Conservation (phyloP, 2,329 filamentous ascomycete species). For the Harringtonia lauricola region DNA sequence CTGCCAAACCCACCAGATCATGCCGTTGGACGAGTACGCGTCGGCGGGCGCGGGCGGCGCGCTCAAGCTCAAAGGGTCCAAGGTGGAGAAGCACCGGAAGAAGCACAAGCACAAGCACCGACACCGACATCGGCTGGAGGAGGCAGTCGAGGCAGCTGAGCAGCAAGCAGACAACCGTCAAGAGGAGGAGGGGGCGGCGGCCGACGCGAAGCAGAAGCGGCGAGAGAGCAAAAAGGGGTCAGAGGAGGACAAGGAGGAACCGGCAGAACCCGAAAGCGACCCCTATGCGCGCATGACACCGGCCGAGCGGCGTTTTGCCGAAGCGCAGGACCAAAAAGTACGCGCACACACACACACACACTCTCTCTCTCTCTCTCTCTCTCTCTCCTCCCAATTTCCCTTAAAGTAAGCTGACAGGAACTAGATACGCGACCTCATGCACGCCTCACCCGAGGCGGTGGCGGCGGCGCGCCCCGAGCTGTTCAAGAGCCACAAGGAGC, state of each 20-base stretch:
- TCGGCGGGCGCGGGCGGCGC: slow-evolving; percentile 56
- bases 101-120: slow-evolving; percentile 44
- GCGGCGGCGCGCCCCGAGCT: slow-evolving; percentile 53
- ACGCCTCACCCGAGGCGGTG: slow-evolving; percentile 39
- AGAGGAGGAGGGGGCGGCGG: slow-evolving; percentile 14
- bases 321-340: slow-evolving; percentile 65
- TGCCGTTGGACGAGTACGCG: slow-evolving; percentile 68
- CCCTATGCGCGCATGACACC: slow-evolving; percentile 59
- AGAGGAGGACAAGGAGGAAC: slow-evolving; percentile 11
- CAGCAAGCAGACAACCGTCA: slow-evolving; percentile 15
- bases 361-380: too few species aligned
- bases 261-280: slow-evolving; percentile 15
- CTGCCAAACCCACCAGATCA: slow-evolving; percentile 20
- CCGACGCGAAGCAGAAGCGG: slow-evolving; percentile 14
- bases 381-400: too few species aligned
- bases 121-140: slow-evolving; percentile 13
- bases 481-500: slow-evolving; percentile 92
- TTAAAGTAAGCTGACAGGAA: background rate
- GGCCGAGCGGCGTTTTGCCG: slow-evolving; percentile 70
- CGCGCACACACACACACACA: too few species aligned
- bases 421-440: slow-evolving; percentile 63
- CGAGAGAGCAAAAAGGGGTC: background rate
- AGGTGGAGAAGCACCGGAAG: slow-evolving; percentile 52
- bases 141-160: slow-evolving; percentile 10
- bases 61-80: slow-evolving; percentile 74